phyloP scores from a whole-genome alignment of 2,329 filamentous ascomycete species.

The Pseudovirgaria hyperparasitica region DNA sequence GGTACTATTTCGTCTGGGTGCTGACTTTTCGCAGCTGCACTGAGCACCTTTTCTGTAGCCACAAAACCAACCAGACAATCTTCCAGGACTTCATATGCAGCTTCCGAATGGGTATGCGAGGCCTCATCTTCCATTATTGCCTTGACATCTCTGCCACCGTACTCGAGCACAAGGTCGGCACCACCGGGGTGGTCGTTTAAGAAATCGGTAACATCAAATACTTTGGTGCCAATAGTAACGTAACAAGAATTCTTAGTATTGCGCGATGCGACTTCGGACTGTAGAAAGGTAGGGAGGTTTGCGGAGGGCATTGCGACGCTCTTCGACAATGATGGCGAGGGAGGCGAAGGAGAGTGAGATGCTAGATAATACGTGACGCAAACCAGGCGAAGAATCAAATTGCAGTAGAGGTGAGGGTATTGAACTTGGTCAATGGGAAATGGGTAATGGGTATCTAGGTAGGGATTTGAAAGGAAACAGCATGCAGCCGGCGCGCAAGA shows the following conservation, averaged over 20 bases:
- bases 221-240: slow-evolving; percentile 77
- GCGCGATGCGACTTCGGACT: slow-evolving; percentile 68
- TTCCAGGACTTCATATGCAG: slow-evolving; percentile 91
- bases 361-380: background rate
- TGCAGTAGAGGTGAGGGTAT: too few species aligned
- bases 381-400: background rate
- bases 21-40: slow-evolving; percentile 35
- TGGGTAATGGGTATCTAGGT: too few species aligned
- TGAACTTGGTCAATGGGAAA: too few species aligned
- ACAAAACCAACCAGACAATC: slow-evolving; percentile 79
- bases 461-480: too few species aligned
- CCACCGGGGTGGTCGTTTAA: slow-evolving; percentile 85
- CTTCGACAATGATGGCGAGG: background rate
- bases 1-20: slow-evolving; percentile 39
- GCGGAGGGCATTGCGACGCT: slow-evolving; percentile 58
- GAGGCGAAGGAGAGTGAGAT: background rate
- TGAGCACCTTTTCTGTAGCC: slow-evolving; percentile 43
- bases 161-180: slow-evolving; percentile 75
- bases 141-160: slow-evolving; percentile 75
- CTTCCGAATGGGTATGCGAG: slow-evolving; percentile 78
- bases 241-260: slow-evolving; percentile 77
- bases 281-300: slow-evolving; percentile 72
- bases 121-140: slow-evolving; percentile 69
- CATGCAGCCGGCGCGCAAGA: too few species aligned
- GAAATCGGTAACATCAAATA: slow-evolving; percentile 92